Base-by-base conservation (phyloP, 2,329 filamentous ascomycete genomes). In the Ascochyta koolunga region DNA sequence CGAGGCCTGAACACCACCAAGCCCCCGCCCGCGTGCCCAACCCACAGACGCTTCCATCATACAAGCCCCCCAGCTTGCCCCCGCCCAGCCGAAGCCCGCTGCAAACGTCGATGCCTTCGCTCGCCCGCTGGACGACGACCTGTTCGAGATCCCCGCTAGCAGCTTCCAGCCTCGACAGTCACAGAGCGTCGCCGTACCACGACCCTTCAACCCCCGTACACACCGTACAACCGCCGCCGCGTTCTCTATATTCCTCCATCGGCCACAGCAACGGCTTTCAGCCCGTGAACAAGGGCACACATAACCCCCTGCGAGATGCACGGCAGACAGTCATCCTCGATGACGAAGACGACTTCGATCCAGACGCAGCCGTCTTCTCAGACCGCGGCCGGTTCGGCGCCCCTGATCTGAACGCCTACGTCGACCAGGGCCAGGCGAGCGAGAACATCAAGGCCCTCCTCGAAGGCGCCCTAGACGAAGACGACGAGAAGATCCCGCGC, bases 361-460 rank as follows among this genome's bases (percentile, higher is more conserved):
- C 79, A 3, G 80, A 82, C 60, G 74, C 71, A 15, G 76, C 70
- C 3, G 74, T 82, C 21, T 72, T 75, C 13, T 73, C 79, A 29
- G 77, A 81, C 24, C 74, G 76, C 6, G 71, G 78, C 18, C 70
- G 72, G 4, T 86, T 85, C 62, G 82, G 82, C 4, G 77, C 80
- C 0, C 75, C 78, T 15, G 84, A 87, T 61, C 78, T 82, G 10
- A 79, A 80, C 62, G 79, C 78, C 50, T 91, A 89, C 62, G 86
- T 89, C 5, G 89, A 93, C 61, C 85, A 88, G 0, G 79, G 80
- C 53, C 88, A 90, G 70, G 89, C 90, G 10, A 86, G 84, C 44
- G 87, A 87, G 40, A 90, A 93, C 62, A 81, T 95, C 60, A 95
- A 95, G 71, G 89, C 88, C 7, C 74, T 95, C n/a, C 80, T 95